Evolutionary conservation across 192 early-diverging fungal genomes (phyloP).

Genomic region (Gamsiella multidivaricata): DNA sequence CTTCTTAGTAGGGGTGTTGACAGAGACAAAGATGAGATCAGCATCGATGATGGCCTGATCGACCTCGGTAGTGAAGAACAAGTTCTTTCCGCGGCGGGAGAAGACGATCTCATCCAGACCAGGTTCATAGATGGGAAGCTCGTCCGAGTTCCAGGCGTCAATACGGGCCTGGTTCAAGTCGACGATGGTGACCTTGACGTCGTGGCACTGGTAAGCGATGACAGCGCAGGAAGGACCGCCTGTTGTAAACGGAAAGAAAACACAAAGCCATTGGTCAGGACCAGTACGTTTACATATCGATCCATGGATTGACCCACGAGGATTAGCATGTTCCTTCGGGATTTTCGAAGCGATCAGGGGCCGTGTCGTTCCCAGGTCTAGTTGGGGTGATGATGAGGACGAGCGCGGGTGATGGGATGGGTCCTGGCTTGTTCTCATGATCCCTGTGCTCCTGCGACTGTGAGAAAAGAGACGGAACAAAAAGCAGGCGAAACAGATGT

Average conservation of each 20-base stretch:
- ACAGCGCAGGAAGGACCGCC: conserved; percentile 93
- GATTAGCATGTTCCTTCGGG: neutral
- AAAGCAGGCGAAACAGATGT: neutral
- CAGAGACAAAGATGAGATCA: conserved; percentile 93
- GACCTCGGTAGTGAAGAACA: conserved; percentile 89
- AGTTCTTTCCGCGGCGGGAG: conserved; percentile 79
- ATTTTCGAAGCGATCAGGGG: neutral
- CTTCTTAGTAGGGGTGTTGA: conserved; percentile 93
- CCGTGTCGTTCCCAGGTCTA: neutral
- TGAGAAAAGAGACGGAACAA: neutral
- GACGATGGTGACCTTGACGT: conserved; percentile 91
- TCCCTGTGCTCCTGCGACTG: neutral
- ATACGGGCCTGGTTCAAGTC: conserved; percentile 87
- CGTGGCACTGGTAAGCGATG: conserved; percentile 89
- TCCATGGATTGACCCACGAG: neutral
- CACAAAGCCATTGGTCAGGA: neutral
- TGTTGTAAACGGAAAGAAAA: conserved; percentile 26
- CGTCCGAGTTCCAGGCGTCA: conserved; percentile 90
- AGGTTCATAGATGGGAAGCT: conserved; percentile 94
- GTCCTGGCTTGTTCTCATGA: no score
- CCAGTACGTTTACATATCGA: neutral
- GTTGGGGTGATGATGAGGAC: neutral
- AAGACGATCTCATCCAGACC: conserved; percentile 92
- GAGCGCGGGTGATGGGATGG: neutral
- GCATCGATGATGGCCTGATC: conserved; percentile 79